Evolutionary conservation across 257 asterid species (phyloP).

Genomic region (Anisodus tanguticus): DNA sequence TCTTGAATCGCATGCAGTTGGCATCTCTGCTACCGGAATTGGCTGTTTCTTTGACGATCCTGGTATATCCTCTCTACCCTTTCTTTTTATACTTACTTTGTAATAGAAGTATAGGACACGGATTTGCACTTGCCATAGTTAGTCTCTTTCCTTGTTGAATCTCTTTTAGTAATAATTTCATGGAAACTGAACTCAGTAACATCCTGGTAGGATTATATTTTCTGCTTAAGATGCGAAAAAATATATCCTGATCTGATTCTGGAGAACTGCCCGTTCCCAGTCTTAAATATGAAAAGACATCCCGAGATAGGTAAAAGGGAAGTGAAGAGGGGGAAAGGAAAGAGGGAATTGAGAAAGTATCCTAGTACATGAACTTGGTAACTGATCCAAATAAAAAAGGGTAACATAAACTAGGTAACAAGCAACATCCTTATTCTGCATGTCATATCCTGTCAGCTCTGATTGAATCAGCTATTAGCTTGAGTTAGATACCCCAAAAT

Average conservation of each 20-base stretch:
- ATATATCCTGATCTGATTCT: neutral
- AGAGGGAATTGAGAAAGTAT: neutral
- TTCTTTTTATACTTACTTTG: neutral
- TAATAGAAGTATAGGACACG: neutral
- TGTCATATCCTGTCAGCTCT: neutral
- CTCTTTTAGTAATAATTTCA: conserved; percentile 8
- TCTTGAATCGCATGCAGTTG: conserved; percentile 93
- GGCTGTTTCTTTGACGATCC: conserved; percentile 97
- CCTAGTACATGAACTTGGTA: neutral
- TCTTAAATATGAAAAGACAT: neutral
- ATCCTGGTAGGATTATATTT: neutral
- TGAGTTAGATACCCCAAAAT: neutral
- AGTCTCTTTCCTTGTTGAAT: neutral
- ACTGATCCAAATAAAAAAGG: neutral
- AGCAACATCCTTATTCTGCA: neutral
- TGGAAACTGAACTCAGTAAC: neutral
- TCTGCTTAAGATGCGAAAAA: neutral
- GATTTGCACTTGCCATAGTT: neutral
- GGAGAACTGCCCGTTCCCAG: neutral
- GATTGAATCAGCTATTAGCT: neutral
- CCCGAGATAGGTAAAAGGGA: neutral
- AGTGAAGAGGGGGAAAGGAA: neutral
- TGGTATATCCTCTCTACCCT: conserved; percentile 48
- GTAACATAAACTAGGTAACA: neutral
- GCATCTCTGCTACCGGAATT: conserved; percentile 93